A percentile compares a stretch with the other conserved stretches of the same genome.
Conservation (phyloP, 805 yeast genomes). For the Yamadazyma sp. region DNA sequence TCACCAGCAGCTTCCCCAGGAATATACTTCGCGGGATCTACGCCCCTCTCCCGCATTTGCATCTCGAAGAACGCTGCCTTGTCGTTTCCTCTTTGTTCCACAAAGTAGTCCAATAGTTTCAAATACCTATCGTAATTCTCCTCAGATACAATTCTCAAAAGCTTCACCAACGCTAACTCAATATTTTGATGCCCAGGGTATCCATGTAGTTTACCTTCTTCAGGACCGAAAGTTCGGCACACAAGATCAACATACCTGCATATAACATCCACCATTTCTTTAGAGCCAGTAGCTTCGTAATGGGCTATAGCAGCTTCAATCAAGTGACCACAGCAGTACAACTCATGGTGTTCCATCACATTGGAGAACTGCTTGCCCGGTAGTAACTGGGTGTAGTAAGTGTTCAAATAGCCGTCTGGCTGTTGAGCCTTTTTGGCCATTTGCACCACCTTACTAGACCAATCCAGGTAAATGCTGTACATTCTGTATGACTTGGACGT, state of each 20-base stretch:
- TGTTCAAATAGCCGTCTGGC: slow-evolving; percentile 24
- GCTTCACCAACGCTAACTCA: slow-evolving; percentile 23
- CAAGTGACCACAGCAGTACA: slow-evolving; percentile 24
- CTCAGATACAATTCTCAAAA: slow-evolving; percentile 17
- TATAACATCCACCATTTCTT: slow-evolving; percentile 16
- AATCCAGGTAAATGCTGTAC: slow-evolving; percentile 12
- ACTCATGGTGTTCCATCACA: slow-evolving; percentile 18
- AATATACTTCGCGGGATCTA: slow-evolving; percentile 14
- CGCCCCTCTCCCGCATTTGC: slow-evolving; percentile 18
- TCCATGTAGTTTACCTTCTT: slow-evolving; percentile 17
- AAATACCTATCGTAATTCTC: slow-evolving; percentile 17
- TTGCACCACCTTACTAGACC: slow-evolving; percentile 19
- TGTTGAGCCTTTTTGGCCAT: slow-evolving; percentile 22
- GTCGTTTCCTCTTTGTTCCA: slow-evolving; percentile 21
- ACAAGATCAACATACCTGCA: slow-evolving; percentile 21
- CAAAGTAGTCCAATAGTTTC: slow-evolving; percentile 20
- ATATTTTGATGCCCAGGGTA: slow-evolving; percentile 28
- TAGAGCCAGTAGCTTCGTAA: slow-evolving; percentile 18
- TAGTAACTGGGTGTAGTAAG: slow-evolving; percentile 20
- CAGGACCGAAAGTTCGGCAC: slow-evolving; percentile 19
- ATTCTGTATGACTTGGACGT: slow-evolving; percentile 8
- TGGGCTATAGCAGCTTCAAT: slow-evolving; percentile 24
- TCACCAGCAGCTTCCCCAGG: slow-evolving; percentile 1
- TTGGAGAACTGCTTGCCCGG: slow-evolving; percentile 28
- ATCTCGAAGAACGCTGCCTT: slow-evolving; percentile 20